phyloP scores from a whole-genome alignment of 495 filamentous ascomycete genomes.

The Penicillium malachiteum region DNA sequence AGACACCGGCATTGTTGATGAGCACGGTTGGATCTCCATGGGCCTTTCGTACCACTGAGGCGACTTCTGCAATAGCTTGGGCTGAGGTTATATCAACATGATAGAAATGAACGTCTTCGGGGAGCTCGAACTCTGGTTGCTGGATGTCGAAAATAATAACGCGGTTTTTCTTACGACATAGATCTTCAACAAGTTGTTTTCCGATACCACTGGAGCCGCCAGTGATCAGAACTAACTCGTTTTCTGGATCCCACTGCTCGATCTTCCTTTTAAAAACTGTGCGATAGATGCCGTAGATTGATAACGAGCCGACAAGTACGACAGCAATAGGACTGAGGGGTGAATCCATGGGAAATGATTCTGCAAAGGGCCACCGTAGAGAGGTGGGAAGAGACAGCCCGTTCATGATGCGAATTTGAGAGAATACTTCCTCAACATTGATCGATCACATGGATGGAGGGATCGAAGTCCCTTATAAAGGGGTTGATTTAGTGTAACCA shows the following conservation, averaged over 20 bases:
- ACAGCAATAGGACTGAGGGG: too few species aligned
- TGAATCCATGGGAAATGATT: too few species aligned
- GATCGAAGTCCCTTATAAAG: too few species aligned
- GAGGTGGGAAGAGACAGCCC: too few species aligned
- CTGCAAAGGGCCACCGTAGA: too few species aligned
- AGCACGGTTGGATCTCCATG: neutral
- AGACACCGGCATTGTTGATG: constrained; percentile 6
- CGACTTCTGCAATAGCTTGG: neutral
- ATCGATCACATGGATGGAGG: too few species aligned
- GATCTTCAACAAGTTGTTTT: constrained; percentile 1
- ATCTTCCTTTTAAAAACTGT: too few species aligned
- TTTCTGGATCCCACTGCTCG: neutral
- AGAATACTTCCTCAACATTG: too few species aligned
- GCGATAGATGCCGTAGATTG: too few species aligned
- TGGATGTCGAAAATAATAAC: constrained; percentile 1
- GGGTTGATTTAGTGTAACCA: too few species aligned
- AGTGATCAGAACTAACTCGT: neutral
- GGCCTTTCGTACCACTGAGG: neutral
- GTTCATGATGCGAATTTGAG: too few species aligned
- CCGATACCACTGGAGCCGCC: constrained; percentile 1
- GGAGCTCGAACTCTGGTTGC: neutral
- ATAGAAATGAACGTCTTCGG: neutral
- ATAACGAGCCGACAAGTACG: too few species aligned
- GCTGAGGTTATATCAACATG: neutral
- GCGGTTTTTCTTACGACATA: neutral